Evolutionary conservation across 176 grass and related monocot genomes (phyloP).

Genomic region (Cymbopogon citratus): DNA sequence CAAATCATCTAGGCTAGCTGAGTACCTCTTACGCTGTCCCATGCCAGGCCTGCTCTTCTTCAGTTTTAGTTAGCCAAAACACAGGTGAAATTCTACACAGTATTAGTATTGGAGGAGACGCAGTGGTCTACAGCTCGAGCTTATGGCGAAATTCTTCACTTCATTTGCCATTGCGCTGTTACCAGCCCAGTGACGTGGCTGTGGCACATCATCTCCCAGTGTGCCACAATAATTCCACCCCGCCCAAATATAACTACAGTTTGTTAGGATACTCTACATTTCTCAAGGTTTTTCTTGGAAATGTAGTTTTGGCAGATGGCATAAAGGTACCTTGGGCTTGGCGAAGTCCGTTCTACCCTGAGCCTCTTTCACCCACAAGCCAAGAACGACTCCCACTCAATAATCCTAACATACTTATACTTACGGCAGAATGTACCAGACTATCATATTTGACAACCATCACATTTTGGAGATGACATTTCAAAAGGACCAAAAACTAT

Average conservation of each 20-base stretch:
- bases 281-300: background rate
- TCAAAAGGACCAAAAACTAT: conserved; percentile 17
- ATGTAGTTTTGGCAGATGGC: background rate
- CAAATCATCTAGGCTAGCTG: conserved; percentile 31
- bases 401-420: background rate
- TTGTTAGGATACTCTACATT: background rate
- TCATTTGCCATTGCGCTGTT: background rate
- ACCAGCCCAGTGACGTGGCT: background rate
- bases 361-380: conserved; percentile 8
- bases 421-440: conserved; percentile 14
- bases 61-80: background rate
- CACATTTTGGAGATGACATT: conserved; percentile 21
- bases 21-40: conserved; percentile 30
- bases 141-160: background rate
- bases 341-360: conserved; percentile 1
- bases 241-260: background rate
- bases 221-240: background rate
- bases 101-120: too few relatives aligned
- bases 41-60: conserved; percentile 33
- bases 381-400: background rate
- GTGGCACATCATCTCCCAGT: background rate
- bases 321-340: background rate
- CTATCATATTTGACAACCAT: conserved; percentile 18
- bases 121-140: background rate
- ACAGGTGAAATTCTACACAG: too few relatives aligned